These are phyloP conservation scores for Thymus quinquecostatus DNA, from an alignment of 257 asterid genomes.

Conservation along the genomic window DNA sequence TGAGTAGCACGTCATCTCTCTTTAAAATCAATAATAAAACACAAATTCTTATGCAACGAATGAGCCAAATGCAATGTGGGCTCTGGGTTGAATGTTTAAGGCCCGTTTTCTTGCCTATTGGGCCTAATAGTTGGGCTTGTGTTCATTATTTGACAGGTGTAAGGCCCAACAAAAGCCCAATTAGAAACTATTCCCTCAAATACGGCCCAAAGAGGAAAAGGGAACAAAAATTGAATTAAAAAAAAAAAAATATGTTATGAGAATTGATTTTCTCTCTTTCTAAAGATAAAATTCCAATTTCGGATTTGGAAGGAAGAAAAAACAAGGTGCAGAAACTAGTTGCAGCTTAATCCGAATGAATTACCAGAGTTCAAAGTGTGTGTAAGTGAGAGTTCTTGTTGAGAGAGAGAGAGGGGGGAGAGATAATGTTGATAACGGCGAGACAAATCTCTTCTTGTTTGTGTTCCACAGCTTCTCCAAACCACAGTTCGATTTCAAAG, in stretches of 20 bases:
- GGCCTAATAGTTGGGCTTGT: background rate
- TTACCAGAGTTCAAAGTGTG: constrained; percentile 12
- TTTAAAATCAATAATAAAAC: no score
- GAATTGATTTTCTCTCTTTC: background rate
- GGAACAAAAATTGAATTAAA: no score
- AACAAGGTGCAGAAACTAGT: constrained; percentile 16
- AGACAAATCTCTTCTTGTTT: constrained; percentile 60
- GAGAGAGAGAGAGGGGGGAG: constrained; percentile 20
- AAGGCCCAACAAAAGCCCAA: background rate
- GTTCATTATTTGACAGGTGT: background rate
- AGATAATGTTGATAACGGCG: constrained; percentile 71
- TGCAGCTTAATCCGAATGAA: constrained; percentile 22
- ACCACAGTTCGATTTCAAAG: constrained; percentile 36
- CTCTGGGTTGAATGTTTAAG: background rate
- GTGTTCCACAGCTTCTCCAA: constrained; percentile 40
- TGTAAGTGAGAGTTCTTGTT: constrained; percentile 16
- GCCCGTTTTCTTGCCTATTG: background rate
- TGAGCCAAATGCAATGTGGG: no score
- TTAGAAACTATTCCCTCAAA: background rate
- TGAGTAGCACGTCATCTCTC: no score
- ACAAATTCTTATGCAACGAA: no score
- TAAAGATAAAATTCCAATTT: background rate
- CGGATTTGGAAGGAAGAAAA: background rate
- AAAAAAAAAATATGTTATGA: no score
- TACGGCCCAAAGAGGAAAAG: background rate